Evolutionary conservation across 495 filamentous ascomycete genomes (phyloP), one percentile per base, ranked within the genome.

Genomic region (Aeminium ludgeri): DNA sequence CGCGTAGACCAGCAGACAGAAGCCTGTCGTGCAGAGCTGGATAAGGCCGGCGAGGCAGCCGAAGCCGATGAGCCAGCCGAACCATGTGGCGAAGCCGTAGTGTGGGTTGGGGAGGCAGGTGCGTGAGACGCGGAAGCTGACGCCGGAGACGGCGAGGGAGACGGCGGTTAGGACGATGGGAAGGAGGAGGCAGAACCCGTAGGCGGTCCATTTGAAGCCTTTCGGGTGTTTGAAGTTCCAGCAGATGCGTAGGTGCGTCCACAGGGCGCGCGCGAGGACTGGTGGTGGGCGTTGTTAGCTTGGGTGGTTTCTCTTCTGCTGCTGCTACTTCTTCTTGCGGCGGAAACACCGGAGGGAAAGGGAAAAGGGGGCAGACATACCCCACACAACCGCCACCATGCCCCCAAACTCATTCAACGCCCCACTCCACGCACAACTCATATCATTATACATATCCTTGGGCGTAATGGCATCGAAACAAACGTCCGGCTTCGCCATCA

Each of bases 391-490:
- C 12, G 45, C 47, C 3, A 51, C 56, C 34, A 60, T 47, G 5
- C 44, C 51, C 10, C 59, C 59, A 12, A 44, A 30, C 2, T 45
- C 36, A 6, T 60, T 41, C 20, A 62, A 38, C 15, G 50, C 43
- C 10, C 59, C 58, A 3, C 49, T 56, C 53, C 56, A 60, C 19
- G 59, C 59, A 35, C 58, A 62, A 7, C 49, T 49, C 20, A 51
- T 15, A 30, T 38, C 42, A 15, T 48, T 41, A 31, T 50, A 37
- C 56, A 59, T 59, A 30, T 59, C 55, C 27, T 55, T 44, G 8
- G 59, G 59, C 20, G 59, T 62, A 40, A 62, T 61, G 7, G 41
- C 51, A 36, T 62, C 47, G 36, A 48, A 53, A 45, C 58, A 62
- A 5, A 52, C 13, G 4, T 45, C 37, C 12, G 56, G 56, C 25